These are phyloP conservation scores for Floccularia luteovirens DNA, from an alignment of 768 basidiomycete genomes.

Conservation along the genomic window DNA sequence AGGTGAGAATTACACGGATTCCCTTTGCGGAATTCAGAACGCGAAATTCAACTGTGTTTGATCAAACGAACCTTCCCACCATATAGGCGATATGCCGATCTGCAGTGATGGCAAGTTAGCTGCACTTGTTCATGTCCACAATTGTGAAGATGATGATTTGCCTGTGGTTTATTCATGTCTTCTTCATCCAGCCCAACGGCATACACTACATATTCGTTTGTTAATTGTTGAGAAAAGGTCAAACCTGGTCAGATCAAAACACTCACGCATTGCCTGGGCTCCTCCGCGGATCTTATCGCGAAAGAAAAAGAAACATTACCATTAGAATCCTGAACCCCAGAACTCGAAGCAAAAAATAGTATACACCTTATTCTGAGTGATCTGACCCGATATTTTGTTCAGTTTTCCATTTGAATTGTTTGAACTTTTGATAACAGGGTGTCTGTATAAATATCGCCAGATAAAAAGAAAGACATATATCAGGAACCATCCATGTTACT, in stretches of 20 bases:
- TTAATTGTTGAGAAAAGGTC: neutral
- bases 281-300: conserved; percentile 57
- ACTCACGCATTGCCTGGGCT: conserved; percentile 82
- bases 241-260: neutral
- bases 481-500: too few relatives aligned
- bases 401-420: conserved; percentile 31
- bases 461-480: neutral
- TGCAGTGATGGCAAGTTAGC: too few relatives aligned
- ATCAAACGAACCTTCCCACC: conserved; percentile 79
- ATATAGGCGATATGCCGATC: conserved; percentile 85
- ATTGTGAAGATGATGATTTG: conserved; percentile 15
- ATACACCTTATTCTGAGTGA: conserved; percentile 72
- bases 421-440: conserved; percentile 28
- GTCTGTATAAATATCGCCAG: conserved; percentile 18
- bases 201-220: conserved; percentile 43
- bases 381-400: conserved; percentile 66
- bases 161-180: conserved; percentile 84
- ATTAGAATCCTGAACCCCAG: neutral
- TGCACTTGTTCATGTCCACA: conserved; percentile 2
- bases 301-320: too few relatives aligned
- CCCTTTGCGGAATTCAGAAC: conserved; percentile 27
- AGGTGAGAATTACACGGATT: conserved; percentile 86
- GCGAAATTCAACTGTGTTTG: neutral
- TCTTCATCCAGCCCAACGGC: conserved; percentile 69
- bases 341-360: neutral